Base-by-base conservation (phyloP, 2,329 filamentous ascomycete genomes). In the Stemphylium lycopersici region DNA sequence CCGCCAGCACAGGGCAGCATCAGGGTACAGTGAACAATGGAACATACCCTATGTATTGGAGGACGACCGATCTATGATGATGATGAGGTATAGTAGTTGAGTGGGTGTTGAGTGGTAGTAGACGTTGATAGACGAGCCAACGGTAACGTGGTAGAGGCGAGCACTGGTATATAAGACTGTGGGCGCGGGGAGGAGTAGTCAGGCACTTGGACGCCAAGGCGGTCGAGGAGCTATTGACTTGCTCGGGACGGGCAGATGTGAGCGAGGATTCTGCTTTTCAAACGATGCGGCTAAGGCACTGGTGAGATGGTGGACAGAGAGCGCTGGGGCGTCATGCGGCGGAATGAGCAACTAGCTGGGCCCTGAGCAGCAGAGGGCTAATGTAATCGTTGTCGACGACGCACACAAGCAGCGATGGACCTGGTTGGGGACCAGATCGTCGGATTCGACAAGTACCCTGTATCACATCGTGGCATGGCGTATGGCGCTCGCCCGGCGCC, bases 401-500 rank as follows among this genome's bases (percentile, higher is more conserved):
- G 62, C 56, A 59, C 42, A 58, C 55, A 48, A 59, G 56, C 60
- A 68, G 62, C 62, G 60, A 61, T 66, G 67, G 66, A 63, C 61
- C 69, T 66, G 61, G 56, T 61, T 63, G 62, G 56, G 64, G 63
- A 65, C 73, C 74, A 75, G 74, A 76, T 76, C 73, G 72, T 69
- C 71, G 74, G 73, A 70, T 69, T 67, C 57, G 67, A 68, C 66
- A 63, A 63, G 61, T 67, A 70, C 72, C 72, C 68, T 73, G 71
- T 74, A 66, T 70, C 72, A 73, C 71, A 75, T 75, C 72, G 68
- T 71, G 62, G 71, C 68, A 70, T 71, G 70, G 71, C 65, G 60
- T 66, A 64, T 66, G 63, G 68, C 65, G 65, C 63, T 64, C 53
- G 55, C 55, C 59, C 59, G 58, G 61, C 58, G 62, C 62, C 59